phyloP scores from a whole-genome alignment of 2,329 filamentous ascomycete genomes.

The Grosmannia penicillata region DNA sequence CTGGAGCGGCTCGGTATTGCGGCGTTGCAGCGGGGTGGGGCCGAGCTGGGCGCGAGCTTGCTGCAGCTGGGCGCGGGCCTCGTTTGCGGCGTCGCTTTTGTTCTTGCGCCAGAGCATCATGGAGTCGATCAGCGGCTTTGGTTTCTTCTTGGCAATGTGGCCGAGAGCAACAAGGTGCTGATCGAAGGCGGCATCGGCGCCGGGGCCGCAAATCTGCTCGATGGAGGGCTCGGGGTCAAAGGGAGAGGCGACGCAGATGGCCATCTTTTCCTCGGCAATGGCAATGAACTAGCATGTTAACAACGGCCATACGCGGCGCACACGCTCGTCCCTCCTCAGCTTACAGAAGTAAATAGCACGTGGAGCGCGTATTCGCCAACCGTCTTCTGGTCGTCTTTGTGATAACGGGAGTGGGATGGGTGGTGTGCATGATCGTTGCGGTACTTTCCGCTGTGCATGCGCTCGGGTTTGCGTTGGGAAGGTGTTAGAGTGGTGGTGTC shows the following conservation, averaged over 20 bases:
- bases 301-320: background rate
- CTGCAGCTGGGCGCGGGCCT: conserved; percentile 45
- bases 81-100: conserved; percentile 77
- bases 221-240: conserved; percentile 72
- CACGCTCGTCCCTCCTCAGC: conserved; percentile 16
- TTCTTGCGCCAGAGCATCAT: conserved; percentile 97
- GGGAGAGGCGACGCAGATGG: conserved; percentile 66
- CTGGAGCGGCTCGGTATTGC: conserved; percentile 61
- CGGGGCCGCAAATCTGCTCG: conserved; percentile 79
- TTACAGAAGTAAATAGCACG: conserved; percentile 82
- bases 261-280: conserved; percentile 92
- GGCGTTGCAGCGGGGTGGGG: conserved; percentile 40
- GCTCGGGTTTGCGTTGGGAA: conserved; percentile 39
- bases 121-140: conserved; percentile 87
- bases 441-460: conserved; percentile 48
- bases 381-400: conserved; percentile 68
- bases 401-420: conserved; percentile 58
- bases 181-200: conserved; percentile 79
- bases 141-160: conserved; percentile 86
- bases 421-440: conserved; percentile 61
- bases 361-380: conserved; percentile 97
- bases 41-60: conserved; percentile 28
- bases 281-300: conserved; percentile 61
- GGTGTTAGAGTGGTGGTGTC: conserved; percentile 20
- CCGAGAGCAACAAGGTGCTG: conserved; percentile 87